Base-by-base conservation (phyloP, 108 stramenopile species). In the Mediolabrus comicus region DNA sequence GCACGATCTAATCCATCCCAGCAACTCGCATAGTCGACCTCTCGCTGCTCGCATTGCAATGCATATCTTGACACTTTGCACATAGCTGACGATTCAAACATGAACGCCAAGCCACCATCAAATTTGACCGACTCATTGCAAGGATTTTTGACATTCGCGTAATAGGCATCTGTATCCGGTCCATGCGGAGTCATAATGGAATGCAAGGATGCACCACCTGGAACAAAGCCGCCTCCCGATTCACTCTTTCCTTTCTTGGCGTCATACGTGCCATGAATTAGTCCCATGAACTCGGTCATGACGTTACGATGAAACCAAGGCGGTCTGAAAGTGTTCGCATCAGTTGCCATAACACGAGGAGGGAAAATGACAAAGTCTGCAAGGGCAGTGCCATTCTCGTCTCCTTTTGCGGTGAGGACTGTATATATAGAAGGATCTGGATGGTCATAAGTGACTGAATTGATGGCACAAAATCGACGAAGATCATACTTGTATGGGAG, bases 291-390 rank as follows among this genome's bases (percentile, higher is more conserved):
- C 82, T 98, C 95, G 3, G 87, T 82, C 95, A 96, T 96, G 67
- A 72, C 70, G 78, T 98, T 98, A 33, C 94, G 80, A 73, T 98
- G 97, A 69, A 91, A 98, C 85, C 88, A 98, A 6, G 95, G 95
- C 32, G 97, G 97, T 19, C 97, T 88, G 62, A 96, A 95, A 13
- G 96, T 95, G 62, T 96, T 84, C 24, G 88, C 78, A 62, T 96
- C 92, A 35, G 92, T 94, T 28, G 88, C 91, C 95, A 98, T 92
- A 67, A 92, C 86, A 9, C 95, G 87, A 3, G 91, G 95, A 7
- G 96, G 95, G 76, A 98, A 98, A 31, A 98, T 84, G 22, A 96
- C 95, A 80, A 98, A 94, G 73, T 98, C 97, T 4, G 86, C 92
- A 62, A 95, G 59, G 8, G 95, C 94, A 3, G 88, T 89, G 11